These are phyloP conservation scores for Microsporum canis DNA, from an alignment of 2,329 filamentous ascomycete species.

Conservation along the genomic window DNA sequence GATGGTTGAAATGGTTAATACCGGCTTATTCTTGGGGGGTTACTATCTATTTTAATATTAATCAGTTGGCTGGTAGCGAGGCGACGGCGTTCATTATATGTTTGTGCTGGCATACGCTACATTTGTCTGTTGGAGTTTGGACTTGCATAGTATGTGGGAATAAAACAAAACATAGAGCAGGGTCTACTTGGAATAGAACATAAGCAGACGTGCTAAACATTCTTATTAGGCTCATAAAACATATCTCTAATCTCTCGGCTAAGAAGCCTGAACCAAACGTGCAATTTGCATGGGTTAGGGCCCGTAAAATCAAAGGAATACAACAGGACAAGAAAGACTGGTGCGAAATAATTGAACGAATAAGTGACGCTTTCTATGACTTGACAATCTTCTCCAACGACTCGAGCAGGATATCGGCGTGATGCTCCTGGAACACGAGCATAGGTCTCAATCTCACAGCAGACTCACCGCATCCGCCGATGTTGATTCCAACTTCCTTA, in stretches of 20 bases:
- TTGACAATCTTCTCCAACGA: slow-evolving; percentile 63
- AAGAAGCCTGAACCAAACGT: not conserved
- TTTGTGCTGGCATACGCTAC: not conserved
- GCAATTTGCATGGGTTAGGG: not conserved
- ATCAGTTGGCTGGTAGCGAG: not conserved
- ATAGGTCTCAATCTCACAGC: slow-evolving; percentile 78
- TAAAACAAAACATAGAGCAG: not conserved
- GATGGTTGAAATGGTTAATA: slow-evolving; percentile 21
- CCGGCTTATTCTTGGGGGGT: not conserved
- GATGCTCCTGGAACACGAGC: slow-evolving; percentile 84
- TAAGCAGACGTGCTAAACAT: not conserved
- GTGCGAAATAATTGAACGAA: not conserved
- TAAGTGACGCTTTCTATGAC: slow-evolving; percentile 20
- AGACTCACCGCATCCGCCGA: slow-evolving; percentile 65
- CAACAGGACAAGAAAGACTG: not conserved
- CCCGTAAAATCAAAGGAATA: not conserved
- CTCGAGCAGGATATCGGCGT: slow-evolving; percentile 75
- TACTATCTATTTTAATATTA: not conserved
- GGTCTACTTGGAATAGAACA: not conserved
- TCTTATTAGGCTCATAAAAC: not conserved
- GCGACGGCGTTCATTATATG: not conserved
- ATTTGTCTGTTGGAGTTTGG: not conserved
- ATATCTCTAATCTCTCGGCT: not conserved
- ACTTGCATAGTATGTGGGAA: not conserved
- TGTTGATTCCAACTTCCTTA: slow-evolving; percentile 73